Percentiles rank a stretch among this genome's conserved stretches.
phyloP scores from a whole-genome alignment of 805 yeast species.

The Aciculoconidium aculeatum region DNA sequence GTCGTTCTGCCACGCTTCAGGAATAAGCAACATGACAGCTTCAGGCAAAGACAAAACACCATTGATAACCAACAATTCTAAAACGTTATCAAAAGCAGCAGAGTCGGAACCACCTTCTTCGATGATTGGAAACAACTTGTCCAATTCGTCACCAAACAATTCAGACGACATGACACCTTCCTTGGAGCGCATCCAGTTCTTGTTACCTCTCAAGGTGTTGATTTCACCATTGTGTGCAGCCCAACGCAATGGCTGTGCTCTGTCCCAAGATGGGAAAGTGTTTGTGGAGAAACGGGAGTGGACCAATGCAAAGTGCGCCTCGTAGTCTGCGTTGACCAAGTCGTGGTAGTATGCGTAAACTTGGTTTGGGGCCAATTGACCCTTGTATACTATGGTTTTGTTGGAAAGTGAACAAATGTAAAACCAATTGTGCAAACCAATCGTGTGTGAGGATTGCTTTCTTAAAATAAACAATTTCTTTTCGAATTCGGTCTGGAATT shows the following conservation, averaged over 20 bases:
- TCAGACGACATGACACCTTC: constrained; percentile 93
- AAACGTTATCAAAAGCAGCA: constrained; percentile 93
- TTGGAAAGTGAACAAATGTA: constrained; percentile 89
- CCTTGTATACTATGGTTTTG: constrained; percentile 91
- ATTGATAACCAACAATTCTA: constrained; percentile 85
- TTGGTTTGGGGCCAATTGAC: constrained; percentile 95
- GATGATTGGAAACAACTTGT: constrained; percentile 86
- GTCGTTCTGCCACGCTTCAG: constrained; percentile 97
- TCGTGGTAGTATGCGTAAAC: constrained; percentile 94
- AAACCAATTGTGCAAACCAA: constrained; percentile 96
- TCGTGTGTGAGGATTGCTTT: constrained; percentile 84
- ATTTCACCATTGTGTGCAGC: constrained; percentile 99
- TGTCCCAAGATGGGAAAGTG: constrained; percentile 99
- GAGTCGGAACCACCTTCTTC: constrained; percentile 99
- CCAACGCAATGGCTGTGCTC: constrained; percentile 97
- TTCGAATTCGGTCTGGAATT: constrained; percentile 64
- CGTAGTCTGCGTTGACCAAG: constrained; percentile 82
- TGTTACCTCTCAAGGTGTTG: constrained; percentile 94
- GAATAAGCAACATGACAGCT: constrained; percentile 94
- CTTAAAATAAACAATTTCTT: constrained; percentile 80
- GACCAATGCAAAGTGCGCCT: constrained; percentile 92
- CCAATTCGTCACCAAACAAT: constrained; percentile 86
- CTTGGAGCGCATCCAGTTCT: constrained; percentile 98
- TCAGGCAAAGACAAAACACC: constrained; percentile 92
- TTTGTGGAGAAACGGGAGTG: constrained; percentile 97